Conservation (phyloP, 148 eudicot species). For the Arctostaphylos glauca region DNA sequence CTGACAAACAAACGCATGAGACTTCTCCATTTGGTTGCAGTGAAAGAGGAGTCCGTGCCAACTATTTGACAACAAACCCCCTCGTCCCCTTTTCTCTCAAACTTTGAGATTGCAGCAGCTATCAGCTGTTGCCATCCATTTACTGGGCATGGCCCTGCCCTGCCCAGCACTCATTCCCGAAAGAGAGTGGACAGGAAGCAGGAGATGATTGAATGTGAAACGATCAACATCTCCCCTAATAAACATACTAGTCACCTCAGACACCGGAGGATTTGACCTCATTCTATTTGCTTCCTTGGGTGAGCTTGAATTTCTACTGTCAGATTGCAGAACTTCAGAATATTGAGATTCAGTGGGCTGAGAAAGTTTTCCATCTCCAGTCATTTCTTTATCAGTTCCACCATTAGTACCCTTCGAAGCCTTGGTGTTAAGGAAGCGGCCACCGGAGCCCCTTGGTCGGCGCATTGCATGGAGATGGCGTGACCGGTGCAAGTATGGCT, state of each 20-base stretch:
- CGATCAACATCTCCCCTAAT: conserved; percentile 28
- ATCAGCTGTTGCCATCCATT: conserved; percentile 35
- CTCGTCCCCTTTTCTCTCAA: conserved; percentile 8
- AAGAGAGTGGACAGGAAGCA: conserved; percentile 19
- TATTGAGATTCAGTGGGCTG: conserved; percentile 41
- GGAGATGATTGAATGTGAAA: conserved; percentile 26
- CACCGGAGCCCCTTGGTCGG: conserved; percentile 66
- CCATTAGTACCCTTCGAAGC: conserved; percentile 12
- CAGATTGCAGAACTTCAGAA: conserved; percentile 50
- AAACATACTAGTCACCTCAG: conserved; percentile 43
- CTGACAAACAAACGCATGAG: conserved; percentile 7
- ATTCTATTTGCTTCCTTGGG: conserved; percentile 24
- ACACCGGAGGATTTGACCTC: conserved; percentile 23
- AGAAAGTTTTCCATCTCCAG: not conserved
- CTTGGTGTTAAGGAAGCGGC: conserved; percentile 61
- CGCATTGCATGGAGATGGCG: conserved; percentile 77
- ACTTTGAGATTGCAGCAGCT: conserved; percentile 36
- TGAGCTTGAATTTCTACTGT: conserved; percentile 28
- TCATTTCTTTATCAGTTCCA: conserved; percentile 9
- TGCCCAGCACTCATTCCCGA: conserved; percentile 32
- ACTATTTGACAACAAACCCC: conserved; percentile 12
- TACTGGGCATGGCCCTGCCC: conserved; percentile 30
- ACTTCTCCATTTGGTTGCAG: conserved; percentile 23
- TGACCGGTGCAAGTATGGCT: conserved; percentile 66
- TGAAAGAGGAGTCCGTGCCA: conserved; percentile 19